These are phyloP conservation scores for Ceratopteris richardii DNA, from an alignment of 75 land plant genomes.

Conservation along the genomic window DNA sequence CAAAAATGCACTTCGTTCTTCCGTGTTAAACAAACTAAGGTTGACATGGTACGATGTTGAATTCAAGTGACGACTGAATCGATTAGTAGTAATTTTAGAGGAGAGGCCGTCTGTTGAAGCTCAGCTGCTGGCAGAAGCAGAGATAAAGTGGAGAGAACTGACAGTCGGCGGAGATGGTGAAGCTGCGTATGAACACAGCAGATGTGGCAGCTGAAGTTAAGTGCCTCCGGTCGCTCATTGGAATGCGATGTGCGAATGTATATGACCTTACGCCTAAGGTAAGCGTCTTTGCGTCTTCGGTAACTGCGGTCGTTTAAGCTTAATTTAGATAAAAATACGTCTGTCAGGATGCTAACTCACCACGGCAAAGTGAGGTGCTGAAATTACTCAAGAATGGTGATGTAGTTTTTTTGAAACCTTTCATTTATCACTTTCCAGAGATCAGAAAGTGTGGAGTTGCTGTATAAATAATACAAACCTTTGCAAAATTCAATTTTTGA, in stretches of 20 bases:
- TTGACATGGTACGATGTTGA: no score
- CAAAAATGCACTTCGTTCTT: neutral
- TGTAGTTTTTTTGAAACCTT: no score
- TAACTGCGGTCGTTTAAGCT: no score
- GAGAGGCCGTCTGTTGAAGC: neutral
- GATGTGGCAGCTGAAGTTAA: constrained; percentile 99
- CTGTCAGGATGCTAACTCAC: no score
- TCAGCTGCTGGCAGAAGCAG: neutral
- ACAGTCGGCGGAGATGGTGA: constrained; percentile 60
- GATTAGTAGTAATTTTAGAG: neutral
- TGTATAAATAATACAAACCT: no score
- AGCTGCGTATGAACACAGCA: constrained; percentile 97
- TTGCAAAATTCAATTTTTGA: no score
- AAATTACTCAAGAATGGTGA: no score
- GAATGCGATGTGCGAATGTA: constrained; percentile 95
- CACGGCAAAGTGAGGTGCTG: no score
- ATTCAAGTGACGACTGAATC: neutral
- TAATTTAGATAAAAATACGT: no score
- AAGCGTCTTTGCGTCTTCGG: no score
- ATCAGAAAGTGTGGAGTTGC: no score
- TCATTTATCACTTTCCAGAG: no score
- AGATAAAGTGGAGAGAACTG: neutral
- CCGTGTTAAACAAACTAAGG: neutral
- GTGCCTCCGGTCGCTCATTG: constrained; percentile 74
- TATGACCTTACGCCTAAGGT: constrained; percentile 96